Evolutionary conservation across 345 rosid species (phyloP).

Genomic region (Lagerstroemia speciosa): DNA sequence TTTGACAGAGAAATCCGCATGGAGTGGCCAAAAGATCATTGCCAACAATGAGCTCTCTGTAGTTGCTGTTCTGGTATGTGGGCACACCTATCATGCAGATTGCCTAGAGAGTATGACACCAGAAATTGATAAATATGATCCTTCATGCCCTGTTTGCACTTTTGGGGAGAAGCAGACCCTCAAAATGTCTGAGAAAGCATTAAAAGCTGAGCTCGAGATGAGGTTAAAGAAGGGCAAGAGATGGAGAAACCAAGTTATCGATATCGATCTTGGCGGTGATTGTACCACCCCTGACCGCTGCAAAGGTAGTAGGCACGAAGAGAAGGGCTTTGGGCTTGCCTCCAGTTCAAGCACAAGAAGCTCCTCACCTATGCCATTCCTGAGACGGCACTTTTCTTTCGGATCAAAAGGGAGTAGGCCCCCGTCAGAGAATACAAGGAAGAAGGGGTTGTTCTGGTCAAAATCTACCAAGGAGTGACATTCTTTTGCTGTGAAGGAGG

Average conservation of each 20-base stretch:
- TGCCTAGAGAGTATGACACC: constrained; percentile 87
- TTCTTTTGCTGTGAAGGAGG: neutral
- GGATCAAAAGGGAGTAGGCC: constrained; percentile 58
- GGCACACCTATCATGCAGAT: constrained; percentile 96
- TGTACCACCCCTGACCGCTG: constrained; percentile 33
- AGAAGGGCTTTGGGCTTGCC: constrained; percentile 43
- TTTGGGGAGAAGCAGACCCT: constrained; percentile 66
- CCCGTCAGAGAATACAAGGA: constrained; percentile 45
- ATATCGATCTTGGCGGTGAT: constrained; percentile 49
- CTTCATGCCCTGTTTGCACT: constrained; percentile 89
- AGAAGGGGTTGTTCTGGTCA: constrained; percentile 85
- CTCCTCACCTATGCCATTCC: constrained; percentile 50
- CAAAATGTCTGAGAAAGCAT: constrained; percentile 69
- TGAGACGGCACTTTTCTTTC: constrained; percentile 73
- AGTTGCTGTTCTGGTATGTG: constrained; percentile 74
- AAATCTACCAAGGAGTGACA: constrained; percentile 69
- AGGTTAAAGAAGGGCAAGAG: constrained; percentile 55
- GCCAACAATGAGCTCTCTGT: constrained; percentile 56
- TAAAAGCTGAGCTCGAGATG: constrained; percentile 67
- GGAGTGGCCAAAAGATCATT: constrained; percentile 69
- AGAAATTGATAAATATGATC: constrained; percentile 75
- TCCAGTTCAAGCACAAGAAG: constrained; percentile 64
- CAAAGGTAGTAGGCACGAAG: constrained; percentile 35
- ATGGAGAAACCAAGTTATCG: constrained; percentile 57
- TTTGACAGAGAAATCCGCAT: constrained; percentile 65